phyloP scores from a whole-genome alignment of 257 asterid genomes.

The Primulina tabacum region DNA sequence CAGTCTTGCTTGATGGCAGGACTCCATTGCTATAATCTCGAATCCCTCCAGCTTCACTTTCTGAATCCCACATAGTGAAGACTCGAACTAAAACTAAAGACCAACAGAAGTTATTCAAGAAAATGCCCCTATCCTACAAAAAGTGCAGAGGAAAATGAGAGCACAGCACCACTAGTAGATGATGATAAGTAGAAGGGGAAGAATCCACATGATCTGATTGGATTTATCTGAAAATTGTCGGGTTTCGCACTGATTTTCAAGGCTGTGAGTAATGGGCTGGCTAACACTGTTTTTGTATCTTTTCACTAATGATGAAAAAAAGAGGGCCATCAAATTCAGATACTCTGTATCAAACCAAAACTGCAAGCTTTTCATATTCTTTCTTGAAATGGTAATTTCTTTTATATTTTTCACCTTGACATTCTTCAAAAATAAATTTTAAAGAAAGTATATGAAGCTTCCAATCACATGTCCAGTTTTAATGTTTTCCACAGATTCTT shows the following conservation, averaged over 20 bases:
- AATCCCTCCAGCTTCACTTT: slow-evolving; percentile 55
- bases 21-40: slow-evolving; percentile 67
- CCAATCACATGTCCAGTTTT: neutral
- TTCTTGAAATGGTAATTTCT: neutral
- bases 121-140: slow-evolving; percentile 17
- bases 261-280: slow-evolving; percentile 72
- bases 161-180: slow-evolving; percentile 12
- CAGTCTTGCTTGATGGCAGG: slow-evolving; percentile 46
- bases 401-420: neutral
- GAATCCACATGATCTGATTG: slow-evolving; percentile 68
- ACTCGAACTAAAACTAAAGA: neutral
- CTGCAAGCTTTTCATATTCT: neutral
- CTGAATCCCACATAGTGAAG: slow-evolving; percentile 82
- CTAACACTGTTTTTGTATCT: slow-evolving; percentile 39
- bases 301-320: slow-evolving; percentile 23
- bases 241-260: slow-evolving; percentile 42
- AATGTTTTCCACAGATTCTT: neutral
- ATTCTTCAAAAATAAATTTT: neutral
- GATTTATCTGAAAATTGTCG: slow-evolving; percentile 63
- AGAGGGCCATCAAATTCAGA: neutral
- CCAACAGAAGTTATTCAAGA: slow-evolving; percentile 24
- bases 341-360: neutral
- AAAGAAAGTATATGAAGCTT: neutral
- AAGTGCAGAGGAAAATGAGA: slow-evolving; percentile 22
- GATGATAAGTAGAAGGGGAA: slow-evolving; percentile 30